Percentiles rank a stretch among this genome's conserved stretches.
phyloP scores from a whole-genome alignment of 192 early-diverging fungal genomes.

The Linnemannia exigua region DNA sequence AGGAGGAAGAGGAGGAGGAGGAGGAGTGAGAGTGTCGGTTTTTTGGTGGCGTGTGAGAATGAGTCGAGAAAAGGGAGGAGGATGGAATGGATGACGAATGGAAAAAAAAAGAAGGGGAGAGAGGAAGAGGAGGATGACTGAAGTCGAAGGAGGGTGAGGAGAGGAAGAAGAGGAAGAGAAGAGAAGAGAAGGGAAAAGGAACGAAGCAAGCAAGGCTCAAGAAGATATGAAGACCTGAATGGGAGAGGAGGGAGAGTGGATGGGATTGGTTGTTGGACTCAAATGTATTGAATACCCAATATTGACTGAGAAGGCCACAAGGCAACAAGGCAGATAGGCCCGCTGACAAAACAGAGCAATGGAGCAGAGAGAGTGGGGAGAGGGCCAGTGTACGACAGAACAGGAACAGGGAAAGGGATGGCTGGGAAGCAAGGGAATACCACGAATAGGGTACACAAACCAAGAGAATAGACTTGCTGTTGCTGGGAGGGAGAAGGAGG shows the following conservation, averaged over 20 bases:
- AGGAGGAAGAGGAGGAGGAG: neutral
- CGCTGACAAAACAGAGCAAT: neutral
- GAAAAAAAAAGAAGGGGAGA: neutral
- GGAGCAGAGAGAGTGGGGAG: no score
- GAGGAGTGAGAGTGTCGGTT: neutral
- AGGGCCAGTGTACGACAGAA: neutral
- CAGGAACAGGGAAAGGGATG: neutral
- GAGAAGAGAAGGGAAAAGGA: neutral
- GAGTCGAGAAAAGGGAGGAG: constrained; percentile 1
- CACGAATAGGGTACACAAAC: neutral
- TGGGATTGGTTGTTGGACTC: neutral
- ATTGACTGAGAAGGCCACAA: neutral
- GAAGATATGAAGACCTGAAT: neutral
- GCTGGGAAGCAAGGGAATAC: neutral
- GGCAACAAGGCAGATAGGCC: neutral
- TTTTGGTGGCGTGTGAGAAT: neutral
- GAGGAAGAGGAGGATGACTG: neutral
- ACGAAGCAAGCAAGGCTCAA: neutral
- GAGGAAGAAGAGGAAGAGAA: constrained; percentile 1
- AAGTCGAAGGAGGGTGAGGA: neutral
- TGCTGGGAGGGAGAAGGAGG: neutral
- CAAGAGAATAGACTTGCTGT: neutral
- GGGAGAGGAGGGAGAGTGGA: constrained; percentile 1
- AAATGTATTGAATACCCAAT: no score
- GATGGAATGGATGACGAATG: neutral